Evolutionary conservation across 2,329 filamentous ascomycete species (phyloP), one percentile per base, ranked within the genome.

Genomic region (Lasiodiplodia gonubiensis): DNA sequence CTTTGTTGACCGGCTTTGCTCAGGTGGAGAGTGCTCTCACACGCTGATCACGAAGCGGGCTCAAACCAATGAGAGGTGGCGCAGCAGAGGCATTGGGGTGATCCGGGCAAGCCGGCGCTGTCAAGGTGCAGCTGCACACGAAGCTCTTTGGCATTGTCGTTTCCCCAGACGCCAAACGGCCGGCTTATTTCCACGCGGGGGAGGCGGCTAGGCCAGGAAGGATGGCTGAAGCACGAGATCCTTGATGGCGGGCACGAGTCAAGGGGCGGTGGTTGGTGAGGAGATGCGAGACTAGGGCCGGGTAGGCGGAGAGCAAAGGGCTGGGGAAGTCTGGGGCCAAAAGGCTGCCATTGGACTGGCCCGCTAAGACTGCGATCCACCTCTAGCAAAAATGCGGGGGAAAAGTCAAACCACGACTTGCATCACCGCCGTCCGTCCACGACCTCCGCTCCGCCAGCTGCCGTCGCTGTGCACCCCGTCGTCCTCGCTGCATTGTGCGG

Each of bases 161-260:
- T 64, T 23, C 48, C 61, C 61, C 61, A 64, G 61, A 54, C 35
- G 33, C n/a, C 48, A 64, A 64, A 64, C 48, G 49, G 61, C 61
- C 61, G 61, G 48, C 49, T 46, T 53, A 64, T 64, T 64, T 64
- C 61, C 61, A 39, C 61, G 61, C 61, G 61, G 33, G 61, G 61
- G 54, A 48, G 61, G 37, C 23, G 51, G 48, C 61, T 54, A 53
- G 61, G 27, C 61, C 61, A 30, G 42, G 21, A 46, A 35, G 10
- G 49, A 48, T 16, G 33, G n/a, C 49, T 30, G 49, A 49, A 30
- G 49, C 61, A 64, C 48, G 61, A 46, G 49, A 64, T 64, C 61
- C 25, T 54, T 35, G 51, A 48, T 35, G 21, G 57, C 35, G 48
- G 61, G 42, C 27, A 42, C 33, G 49, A 64, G 49, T 64, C 49